Percentiles rank a stretch among this genome's conserved stretches.
Evolutionary conservation across 164 flowering plant genomes (phyloP).

Genomic region (Macadamia tetraphylla): DNA sequence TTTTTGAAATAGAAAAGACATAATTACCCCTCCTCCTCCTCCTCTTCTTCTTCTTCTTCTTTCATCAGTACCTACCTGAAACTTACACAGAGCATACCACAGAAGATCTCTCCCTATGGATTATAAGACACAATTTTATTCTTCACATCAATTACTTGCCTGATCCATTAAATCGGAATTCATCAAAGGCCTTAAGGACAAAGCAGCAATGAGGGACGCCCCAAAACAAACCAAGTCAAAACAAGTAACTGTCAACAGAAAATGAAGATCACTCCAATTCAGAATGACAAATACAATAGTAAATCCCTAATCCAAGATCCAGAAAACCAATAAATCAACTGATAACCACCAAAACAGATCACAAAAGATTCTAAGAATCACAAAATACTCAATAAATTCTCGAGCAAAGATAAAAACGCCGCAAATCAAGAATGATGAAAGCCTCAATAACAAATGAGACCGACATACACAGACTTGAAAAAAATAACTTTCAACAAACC

Average conservation of each 20-base stretch:
- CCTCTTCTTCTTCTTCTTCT: too few relatives aligned
- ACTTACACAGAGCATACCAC: background rate
- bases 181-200: background rate
- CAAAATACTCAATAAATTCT: background rate
- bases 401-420: background rate
- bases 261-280: background rate
- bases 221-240: background rate
- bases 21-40: too few relatives aligned
- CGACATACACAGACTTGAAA: background rate
- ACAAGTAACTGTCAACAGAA: background rate
- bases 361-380: conserved; percentile 9
- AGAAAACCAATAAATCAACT: conserved; percentile 1
- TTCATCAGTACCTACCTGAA: too few relatives aligned
- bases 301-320: conserved; percentile 4
- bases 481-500: background rate
- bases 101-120: background rate
- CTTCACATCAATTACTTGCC: background rate
- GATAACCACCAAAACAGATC: conserved; percentile 3
- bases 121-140: background rate
- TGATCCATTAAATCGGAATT: background rate
- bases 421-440: background rate
- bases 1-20: too few relatives aligned
- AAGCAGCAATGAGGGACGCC: background rate
- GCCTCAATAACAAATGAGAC: background rate
- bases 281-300: conserved; percentile 6